Conservation (phyloP, 768 basidiomycete species). For the Termitomyces sp. region DNA sequence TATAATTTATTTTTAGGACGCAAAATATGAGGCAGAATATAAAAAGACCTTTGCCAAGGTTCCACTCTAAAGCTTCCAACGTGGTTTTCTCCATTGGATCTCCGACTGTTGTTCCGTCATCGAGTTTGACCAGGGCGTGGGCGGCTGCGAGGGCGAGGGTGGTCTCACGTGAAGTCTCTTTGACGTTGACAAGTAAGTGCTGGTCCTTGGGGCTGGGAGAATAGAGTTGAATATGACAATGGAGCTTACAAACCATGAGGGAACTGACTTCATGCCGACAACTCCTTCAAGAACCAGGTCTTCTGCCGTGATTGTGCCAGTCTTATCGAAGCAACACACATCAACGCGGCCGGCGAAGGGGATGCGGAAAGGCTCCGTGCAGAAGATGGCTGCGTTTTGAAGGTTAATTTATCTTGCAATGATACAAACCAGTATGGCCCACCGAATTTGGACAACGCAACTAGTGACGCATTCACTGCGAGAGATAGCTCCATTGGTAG, state of each 20-base stretch:
- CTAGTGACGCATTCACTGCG: slow-evolving; percentile 92
- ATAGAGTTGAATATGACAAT: slow-evolving; percentile 5
- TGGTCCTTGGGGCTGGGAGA: slow-evolving; percentile 49
- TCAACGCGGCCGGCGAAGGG: slow-evolving; percentile 94
- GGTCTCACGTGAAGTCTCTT: slow-evolving; percentile 71
- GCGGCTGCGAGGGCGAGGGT: slow-evolving; percentile 88
- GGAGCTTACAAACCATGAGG: not conserved
- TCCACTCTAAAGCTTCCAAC: slow-evolving; percentile 87
- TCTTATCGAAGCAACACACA: slow-evolving; percentile 99
- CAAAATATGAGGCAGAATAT: not conserved
- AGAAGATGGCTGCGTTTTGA: slow-evolving; percentile 77
- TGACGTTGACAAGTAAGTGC: slow-evolving; percentile 70
- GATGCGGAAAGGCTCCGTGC: slow-evolving; percentile 98
- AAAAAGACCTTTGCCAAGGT: slow-evolving; percentile 55
- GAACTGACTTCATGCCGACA: slow-evolving; percentile 77
- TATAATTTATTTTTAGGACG: slow-evolving; percentile 25
- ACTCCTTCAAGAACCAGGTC: slow-evolving; percentile 93
- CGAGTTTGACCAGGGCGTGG: slow-evolving; percentile 89
- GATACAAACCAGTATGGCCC: slow-evolving; percentile 21
- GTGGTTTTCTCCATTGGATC: slow-evolving; percentile 99
- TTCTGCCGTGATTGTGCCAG: slow-evolving; percentile 96
- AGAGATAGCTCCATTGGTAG: slow-evolving; percentile 96
- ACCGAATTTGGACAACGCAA: slow-evolving; percentile 92
- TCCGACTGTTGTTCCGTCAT: slow-evolving; percentile 91
- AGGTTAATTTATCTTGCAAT: not conserved